phyloP scores from a whole-genome alignment of 2,329 filamentous ascomycete genomes.

The Fusarium pseudograminearum region DNA sequence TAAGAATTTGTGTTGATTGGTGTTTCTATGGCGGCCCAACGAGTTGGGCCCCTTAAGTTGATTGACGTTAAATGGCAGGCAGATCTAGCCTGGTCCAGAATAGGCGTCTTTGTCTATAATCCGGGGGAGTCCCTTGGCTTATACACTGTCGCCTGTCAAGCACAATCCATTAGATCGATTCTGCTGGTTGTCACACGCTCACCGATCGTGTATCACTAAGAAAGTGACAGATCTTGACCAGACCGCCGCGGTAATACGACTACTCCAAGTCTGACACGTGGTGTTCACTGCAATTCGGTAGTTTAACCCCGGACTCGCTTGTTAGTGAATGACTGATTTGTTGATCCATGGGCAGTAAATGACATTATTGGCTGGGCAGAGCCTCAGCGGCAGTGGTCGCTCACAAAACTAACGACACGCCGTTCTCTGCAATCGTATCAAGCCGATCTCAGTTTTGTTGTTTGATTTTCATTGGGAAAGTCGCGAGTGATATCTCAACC shows the following conservation, averaged over 20 bases:
- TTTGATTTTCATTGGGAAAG: constrained; percentile 21
- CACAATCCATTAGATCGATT: constrained; percentile 2
- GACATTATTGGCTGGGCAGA: constrained; percentile 1
- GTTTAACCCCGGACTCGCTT: not conserved
- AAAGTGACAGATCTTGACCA: constrained; percentile 1
- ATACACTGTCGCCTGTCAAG: not conserved
- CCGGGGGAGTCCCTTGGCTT: not conserved
- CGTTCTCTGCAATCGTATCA: not conserved
- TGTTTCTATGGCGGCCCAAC: constrained; percentile 21
- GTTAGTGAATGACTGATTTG: not conserved
- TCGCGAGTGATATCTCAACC: not conserved
- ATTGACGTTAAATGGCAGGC: not conserved
- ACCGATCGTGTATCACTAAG: constrained; percentile 1
- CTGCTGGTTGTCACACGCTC: not conserved
- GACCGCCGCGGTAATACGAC: not conserved
- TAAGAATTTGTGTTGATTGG: not conserved
- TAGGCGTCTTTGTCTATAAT: not conserved
- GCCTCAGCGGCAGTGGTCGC: constrained; percentile 6
- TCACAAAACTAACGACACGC: constrained; percentile 7
- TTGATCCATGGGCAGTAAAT: constrained; percentile 1
- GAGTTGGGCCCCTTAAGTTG: constrained; percentile 5
- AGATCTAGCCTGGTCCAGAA: no score
- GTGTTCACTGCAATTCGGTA: not conserved
- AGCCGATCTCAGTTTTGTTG: not conserved
- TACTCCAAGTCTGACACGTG: constrained; percentile 14